Evolutionary conservation across 2,329 filamentous ascomycete genomes (phyloP), one percentile per base, ranked within the genome.

Genomic region (Cladosporium sp.): DNA sequence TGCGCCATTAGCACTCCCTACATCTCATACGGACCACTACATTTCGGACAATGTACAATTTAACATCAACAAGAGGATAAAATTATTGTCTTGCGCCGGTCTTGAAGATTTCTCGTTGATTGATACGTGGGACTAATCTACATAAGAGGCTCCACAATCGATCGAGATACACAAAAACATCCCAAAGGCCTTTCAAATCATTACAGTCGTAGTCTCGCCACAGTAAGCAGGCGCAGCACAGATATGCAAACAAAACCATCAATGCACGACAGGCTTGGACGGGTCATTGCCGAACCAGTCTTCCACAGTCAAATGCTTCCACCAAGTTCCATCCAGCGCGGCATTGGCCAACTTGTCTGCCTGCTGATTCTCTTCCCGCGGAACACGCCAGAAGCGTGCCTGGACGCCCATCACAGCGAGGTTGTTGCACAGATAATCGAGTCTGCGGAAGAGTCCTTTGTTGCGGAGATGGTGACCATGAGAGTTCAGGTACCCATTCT

Each of bases 321-420:
- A 59, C 1, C 8, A 5, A 7, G 23, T 35, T 21, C n/a, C 35
- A 14, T 59, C 37, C 1, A 62, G n/a, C 12, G 21, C 44, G 8
- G 28, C 44, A 7, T 62, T 62, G 2, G 59, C 59, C 31, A 62
- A 31, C 46, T 52, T 28, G 8, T 62, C 59, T 10, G 59, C 59
- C n/a, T 37, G 31, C 12, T 5, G 3, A 12, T 62, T 62, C 11
- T 26, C 29, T 1, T 40, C 14, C 14, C 59, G 29, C 10, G 68
- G 67, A 14, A 77, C 67, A 35, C 70, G 68, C 74, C 71, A 75
- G 59, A 77, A 75, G 52, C 71, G 68, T n/a, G 75, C 68, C 14
- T 70, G 62, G 1, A 72, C 10, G 33, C 56, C 56, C 23, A 59
- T 26, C 18, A n/a, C 6, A 14, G 16, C 37, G n/a, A 62, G 44